Base-by-base conservation (phyloP, 1,284 basidiomycete species). In the Irpex lacteus region DNA sequence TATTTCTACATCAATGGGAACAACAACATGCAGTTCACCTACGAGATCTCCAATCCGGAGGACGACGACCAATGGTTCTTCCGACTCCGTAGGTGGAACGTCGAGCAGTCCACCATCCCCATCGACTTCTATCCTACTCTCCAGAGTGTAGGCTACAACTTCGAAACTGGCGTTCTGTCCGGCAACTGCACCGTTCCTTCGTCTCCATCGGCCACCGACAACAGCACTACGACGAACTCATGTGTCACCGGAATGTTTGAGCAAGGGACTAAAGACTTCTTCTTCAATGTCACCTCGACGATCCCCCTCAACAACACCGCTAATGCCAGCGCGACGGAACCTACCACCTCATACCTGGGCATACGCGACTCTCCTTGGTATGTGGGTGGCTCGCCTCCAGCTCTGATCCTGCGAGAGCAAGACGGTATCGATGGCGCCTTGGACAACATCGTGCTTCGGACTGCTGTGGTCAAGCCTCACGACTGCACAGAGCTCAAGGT, bases 401-500 rank as follows among this genome's bases (percentile, higher is more conserved):
- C 68, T 6, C 49, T 68, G 40, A 61, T 62, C 26, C 65, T 69
- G 4, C 49, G 55, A 11, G 40, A 60, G 36, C 54, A 60, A 8
- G 49, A 66, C 38, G 19, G 62, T 11, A 18, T 4, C 60, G 60
- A 3, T 36, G 55, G 40, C 37, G 52, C 21, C 56, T 26, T 26
- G 26, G 26, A 26, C 4, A 26, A 26, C 21, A 53, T 34, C 5
- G 63, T 69, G 7, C 53, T 67, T 4, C 59, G 64, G 11, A 68
- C 68, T 5, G 60, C 66, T n/a, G 67, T 68, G 18, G 63, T 63
- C 11, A 60, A 60, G 58, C 54, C 47, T 13, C 56, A 47, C 13
- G 68, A 69, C 50, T 66, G 63, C 49, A 68, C 68, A 11, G 57
- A 65, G 60, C 57, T 69, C 26, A 69, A 68, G 62, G 65, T 69